A percentile compares a stretch with the other conserved stretches of the same genome.
Conservation (phyloP, 2,329 filamentous ascomycete genomes). For the Dendryphion nanum region DNA sequence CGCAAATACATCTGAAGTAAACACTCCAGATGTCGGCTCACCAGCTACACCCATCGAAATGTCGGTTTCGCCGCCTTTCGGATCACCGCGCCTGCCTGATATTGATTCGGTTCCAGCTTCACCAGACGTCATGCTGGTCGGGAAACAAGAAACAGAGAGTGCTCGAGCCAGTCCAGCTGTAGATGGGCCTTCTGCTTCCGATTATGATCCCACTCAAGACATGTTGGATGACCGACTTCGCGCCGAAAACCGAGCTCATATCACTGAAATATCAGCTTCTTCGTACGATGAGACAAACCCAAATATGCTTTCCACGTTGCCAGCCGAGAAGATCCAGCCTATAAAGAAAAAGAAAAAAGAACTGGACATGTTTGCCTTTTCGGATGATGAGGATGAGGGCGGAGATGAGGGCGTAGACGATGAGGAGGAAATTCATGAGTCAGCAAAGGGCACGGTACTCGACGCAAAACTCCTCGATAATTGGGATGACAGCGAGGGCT, state of each 20-base stretch:
- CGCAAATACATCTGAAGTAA: constrained; percentile 56
- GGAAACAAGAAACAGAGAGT: constrained; percentile 41
- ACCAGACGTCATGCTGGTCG: constrained; percentile 40
- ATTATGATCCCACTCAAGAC: constrained; percentile 86
- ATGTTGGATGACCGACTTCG: constrained; percentile 80
- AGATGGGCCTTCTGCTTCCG: constrained; percentile 84
- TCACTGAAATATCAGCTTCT: constrained; percentile 42
- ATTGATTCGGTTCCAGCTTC: constrained; percentile 39
- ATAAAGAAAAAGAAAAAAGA: constrained; percentile 51
- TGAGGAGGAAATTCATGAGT: constrained; percentile 59
- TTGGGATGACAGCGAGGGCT: constrained; percentile 90
- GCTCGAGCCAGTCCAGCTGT: constrained; percentile 21
- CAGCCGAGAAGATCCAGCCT: constrained; percentile 33
- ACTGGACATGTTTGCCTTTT: constrained; percentile 64
- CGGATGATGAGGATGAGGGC: constrained; percentile 85
- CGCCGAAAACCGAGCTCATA: constrained; percentile 58
- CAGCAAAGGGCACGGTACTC: constrained; percentile 37
- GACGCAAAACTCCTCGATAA: constrained; percentile 83
- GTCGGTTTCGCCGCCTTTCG: constrained; percentile 33
- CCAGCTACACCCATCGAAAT: constrained; percentile 28
- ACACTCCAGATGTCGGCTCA: constrained; percentile 53
- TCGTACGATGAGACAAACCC: constrained; percentile 60
- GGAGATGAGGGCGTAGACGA: constrained; percentile 86
- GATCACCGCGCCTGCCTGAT: constrained; percentile 39
- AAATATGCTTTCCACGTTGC: constrained; percentile 52